Conservation (phyloP, 2,329 filamentous ascomycete species). For the Pseudogymnoascus destructans region DNA sequence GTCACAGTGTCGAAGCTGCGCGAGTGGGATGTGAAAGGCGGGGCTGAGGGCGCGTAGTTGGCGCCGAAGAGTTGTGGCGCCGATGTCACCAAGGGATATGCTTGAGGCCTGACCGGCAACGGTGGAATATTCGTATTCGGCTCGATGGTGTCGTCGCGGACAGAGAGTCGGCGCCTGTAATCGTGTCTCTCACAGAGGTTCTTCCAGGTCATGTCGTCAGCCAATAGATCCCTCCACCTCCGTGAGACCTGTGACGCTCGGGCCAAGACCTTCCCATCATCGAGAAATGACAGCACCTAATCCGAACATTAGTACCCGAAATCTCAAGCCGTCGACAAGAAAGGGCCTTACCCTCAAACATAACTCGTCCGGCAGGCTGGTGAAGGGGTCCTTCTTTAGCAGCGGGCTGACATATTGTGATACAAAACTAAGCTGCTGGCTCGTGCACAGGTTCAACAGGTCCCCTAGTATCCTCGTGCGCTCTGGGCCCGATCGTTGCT, state of each 20-base stretch:
- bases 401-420: slow-evolving; percentile 90
- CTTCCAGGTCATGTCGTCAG: slow-evolving; percentile 97
- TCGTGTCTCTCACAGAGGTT: slow-evolving; percentile 92
- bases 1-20: slow-evolving; percentile 43
- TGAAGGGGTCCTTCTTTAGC: slow-evolving; percentile 93
- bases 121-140: neutral
- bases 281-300: slow-evolving; percentile 89
- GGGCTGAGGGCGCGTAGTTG: slow-evolving; percentile 27
- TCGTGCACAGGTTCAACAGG: slow-evolving; percentile 86
- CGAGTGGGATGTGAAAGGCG: slow-evolving; percentile 20
- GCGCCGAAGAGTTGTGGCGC: neutral
- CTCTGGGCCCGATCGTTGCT: slow-evolving; percentile 60
- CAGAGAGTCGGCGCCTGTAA: slow-evolving; percentile 50
- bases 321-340: neutral
- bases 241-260: slow-evolving; percentile 92
- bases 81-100: neutral
- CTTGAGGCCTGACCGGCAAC: neutral
- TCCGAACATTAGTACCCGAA: slow-evolving; percentile 12
- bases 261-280: slow-evolving; percentile 87
- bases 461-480: slow-evolving; percentile 74
- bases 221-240: slow-evolving; percentile 83
- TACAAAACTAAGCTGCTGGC: slow-evolving; percentile 88
- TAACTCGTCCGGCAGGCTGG: slow-evolving; percentile 79
- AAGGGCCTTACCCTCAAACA: slow-evolving; percentile 61
- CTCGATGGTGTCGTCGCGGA: slow-evolving; percentile 15